Conservation (phyloP, 2,329 filamentous ascomycete species). For the Penicillium freii region DNA sequence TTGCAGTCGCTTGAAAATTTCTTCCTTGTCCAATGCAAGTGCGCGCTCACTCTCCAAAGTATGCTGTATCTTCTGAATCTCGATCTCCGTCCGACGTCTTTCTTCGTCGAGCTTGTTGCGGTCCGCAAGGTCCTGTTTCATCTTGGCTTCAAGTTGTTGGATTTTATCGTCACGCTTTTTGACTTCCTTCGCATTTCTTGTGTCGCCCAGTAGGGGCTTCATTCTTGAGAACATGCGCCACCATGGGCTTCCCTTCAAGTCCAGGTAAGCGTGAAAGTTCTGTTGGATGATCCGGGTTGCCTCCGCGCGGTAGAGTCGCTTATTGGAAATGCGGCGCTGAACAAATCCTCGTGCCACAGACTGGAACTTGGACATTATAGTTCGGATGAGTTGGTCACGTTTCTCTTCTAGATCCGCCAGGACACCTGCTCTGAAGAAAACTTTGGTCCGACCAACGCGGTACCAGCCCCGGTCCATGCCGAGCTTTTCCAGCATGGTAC, state of each 20-base stretch:
- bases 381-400: slow-evolving; percentile 84
- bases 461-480: slow-evolving; percentile 82
- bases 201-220: slow-evolving; percentile 90
- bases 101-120: slow-evolving; percentile 86
- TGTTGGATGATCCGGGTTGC: slow-evolving; percentile 91
- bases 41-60: slow-evolving; percentile 93
- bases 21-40: slow-evolving; percentile 95
- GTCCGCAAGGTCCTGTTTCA: slow-evolving; percentile 71
- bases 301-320: slow-evolving; percentile 89
- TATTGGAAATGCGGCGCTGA: slow-evolving; percentile 83
- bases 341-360: slow-evolving; percentile 87
- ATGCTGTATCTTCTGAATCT: slow-evolving; percentile 87
- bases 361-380: slow-evolving; percentile 93
- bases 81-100: slow-evolving; percentile 77
- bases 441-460: slow-evolving; percentile 91
- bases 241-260: slow-evolving; percentile 91
- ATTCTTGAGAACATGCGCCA: slow-evolving; percentile 94
- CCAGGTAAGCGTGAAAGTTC: slow-evolving; percentile 88
- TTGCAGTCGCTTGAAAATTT: slow-evolving; percentile 97
- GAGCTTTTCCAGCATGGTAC: slow-evolving; percentile 84
- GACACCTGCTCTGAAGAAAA: slow-evolving; percentile 96
- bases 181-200: slow-evolving; percentile 86
- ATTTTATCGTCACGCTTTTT: slow-evolving; percentile 96
- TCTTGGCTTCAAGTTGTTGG: slow-evolving; percentile 77
- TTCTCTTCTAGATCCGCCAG: slow-evolving; percentile 96